phyloP scores from a whole-genome alignment of 257 asterid genomes.

The Scutellaria barbata region DNA sequence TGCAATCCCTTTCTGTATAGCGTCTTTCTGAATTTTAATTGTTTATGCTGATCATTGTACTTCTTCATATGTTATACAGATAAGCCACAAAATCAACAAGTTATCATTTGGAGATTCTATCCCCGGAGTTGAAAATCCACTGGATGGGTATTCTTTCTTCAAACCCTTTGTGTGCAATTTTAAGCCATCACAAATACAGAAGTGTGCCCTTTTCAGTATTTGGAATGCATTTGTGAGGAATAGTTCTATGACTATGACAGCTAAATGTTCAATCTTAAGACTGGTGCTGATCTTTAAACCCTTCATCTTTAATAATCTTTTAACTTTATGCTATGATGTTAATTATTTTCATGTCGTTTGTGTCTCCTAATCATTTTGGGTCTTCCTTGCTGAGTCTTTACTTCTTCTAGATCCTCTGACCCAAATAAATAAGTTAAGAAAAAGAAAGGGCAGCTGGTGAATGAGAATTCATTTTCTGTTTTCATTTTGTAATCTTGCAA shows the following conservation, averaged over 20 bases:
- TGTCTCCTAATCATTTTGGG: not conserved
- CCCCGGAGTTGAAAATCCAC: slow-evolving; percentile 90
- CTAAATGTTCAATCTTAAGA: not conserved
- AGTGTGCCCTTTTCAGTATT: slow-evolving; percentile 3
- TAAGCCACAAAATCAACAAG: slow-evolving; percentile 90
- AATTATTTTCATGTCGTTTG: slow-evolving; percentile 7
- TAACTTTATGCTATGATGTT: not conserved
- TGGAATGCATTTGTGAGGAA: slow-evolving; percentile 13
- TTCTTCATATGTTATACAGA: slow-evolving; percentile 57
- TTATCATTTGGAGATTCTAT: slow-evolving; percentile 83
- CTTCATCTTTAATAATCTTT: slow-evolving; percentile 4
- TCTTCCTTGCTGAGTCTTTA: not conserved
- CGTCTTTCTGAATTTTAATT: slow-evolving; percentile 9
- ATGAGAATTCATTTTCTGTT: not conserved
- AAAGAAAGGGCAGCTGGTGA: slow-evolving; percentile 29
- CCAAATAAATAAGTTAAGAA: not conserved
- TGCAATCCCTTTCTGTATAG: not conserved
- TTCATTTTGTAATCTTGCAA: slow-evolving; percentile 23
- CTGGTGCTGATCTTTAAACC: slow-evolving; percentile 16
- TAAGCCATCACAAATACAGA: slow-evolving; percentile 6
- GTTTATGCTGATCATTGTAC: slow-evolving; percentile 17
- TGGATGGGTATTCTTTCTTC: slow-evolving; percentile 77
- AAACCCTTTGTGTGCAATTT: slow-evolving; percentile 11
- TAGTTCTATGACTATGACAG: slow-evolving; percentile 17
- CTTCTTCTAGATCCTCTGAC: not conserved